These are phyloP conservation scores for Leptomonas pyrrhocoris DNA, from an alignment of 208 protist species.

Conservation along the genomic window DNA sequence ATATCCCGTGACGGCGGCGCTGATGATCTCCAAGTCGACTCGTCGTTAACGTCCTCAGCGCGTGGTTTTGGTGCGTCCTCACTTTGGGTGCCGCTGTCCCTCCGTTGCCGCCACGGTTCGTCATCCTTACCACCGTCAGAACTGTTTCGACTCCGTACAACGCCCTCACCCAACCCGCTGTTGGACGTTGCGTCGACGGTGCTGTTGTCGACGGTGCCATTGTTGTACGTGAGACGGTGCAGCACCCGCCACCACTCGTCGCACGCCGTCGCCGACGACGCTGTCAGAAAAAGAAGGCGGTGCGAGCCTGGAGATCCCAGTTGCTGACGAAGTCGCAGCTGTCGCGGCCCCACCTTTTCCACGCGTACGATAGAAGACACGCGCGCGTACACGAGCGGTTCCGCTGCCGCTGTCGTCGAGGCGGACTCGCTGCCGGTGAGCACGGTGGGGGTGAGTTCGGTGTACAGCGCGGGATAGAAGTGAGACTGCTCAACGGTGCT, in stretches of 20 bases:
- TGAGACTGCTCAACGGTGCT: constrained; percentile 7
- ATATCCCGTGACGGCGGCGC: background rate
- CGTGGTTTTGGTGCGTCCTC: background rate
- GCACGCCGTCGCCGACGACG: constrained; percentile 11
- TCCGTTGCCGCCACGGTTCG: background rate
- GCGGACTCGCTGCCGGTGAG: constrained; percentile 22
- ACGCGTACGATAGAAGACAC: constrained; percentile 28
- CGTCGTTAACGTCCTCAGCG: background rate
- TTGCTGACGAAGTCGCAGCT: constrained; percentile 28
- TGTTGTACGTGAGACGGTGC: constrained; percentile 21
- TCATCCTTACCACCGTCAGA: background rate
- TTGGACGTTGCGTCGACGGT: background rate
- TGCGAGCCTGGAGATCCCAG: constrained; percentile 12
- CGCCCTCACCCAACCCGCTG: background rate
- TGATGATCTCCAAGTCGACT: background rate
- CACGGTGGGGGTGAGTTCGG: constrained; percentile 31
- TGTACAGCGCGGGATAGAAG: constrained; percentile 23
- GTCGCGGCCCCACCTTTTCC: constrained; percentile 27
- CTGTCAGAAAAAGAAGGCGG: constrained; percentile 17
- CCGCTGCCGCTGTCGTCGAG: background rate
- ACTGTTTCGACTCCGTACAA: background rate
- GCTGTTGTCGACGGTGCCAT: background rate
- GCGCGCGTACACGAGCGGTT: constrained; percentile 26
- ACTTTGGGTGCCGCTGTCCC: background rate
- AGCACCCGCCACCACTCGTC: constrained; percentile 34